Evolutionary conservation across 2,329 filamentous ascomycete genomes (phyloP).

Genomic region (Ophiobolus disseminans): DNA sequence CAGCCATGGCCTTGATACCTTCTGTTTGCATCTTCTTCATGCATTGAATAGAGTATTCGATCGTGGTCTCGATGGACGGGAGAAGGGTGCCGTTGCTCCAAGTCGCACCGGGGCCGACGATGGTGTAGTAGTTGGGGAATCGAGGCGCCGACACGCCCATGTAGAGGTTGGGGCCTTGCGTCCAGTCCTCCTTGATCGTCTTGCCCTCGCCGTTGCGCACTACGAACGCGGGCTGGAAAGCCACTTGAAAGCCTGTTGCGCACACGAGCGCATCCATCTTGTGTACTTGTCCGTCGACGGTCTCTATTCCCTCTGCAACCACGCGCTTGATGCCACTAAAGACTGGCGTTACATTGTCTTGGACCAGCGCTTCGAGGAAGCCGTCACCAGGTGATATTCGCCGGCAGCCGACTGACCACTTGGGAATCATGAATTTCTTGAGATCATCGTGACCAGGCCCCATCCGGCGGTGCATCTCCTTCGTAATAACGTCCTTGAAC

Average conservation of each 20-base stretch:
- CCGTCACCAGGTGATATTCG: constrained; percentile 43
- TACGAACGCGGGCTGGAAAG: constrained; percentile 54
- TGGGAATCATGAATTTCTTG: constrained; percentile 56
- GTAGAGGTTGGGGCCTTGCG: constrained; percentile 50
- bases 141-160: constrained; percentile 51
- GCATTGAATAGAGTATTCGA: constrained; percentile 43
- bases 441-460: constrained; percentile 51
- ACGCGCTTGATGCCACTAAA: constrained; percentile 36
- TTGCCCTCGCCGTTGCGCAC: constrained; percentile 47
- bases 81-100: constrained; percentile 55
- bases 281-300: constrained; percentile 37
- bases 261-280: constrained; percentile 43
- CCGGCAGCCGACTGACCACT: constrained; percentile 54
- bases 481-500: constrained; percentile 50
- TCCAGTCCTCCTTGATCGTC: constrained; percentile 51
- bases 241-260: constrained; percentile 45
- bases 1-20: constrained; percentile 39
- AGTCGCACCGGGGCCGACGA: constrained; percentile 53
- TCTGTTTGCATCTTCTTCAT: constrained; percentile 45
- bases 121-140: constrained; percentile 56
- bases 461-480: constrained; percentile 52
- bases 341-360: constrained; percentile 38
- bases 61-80: constrained; percentile 54
- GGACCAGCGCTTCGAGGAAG: constrained; percentile 40
- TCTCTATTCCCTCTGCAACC: constrained; percentile 48